Conservation (phyloP, 2,329 filamentous ascomycete species). For the Monosporascus sp. region DNA sequence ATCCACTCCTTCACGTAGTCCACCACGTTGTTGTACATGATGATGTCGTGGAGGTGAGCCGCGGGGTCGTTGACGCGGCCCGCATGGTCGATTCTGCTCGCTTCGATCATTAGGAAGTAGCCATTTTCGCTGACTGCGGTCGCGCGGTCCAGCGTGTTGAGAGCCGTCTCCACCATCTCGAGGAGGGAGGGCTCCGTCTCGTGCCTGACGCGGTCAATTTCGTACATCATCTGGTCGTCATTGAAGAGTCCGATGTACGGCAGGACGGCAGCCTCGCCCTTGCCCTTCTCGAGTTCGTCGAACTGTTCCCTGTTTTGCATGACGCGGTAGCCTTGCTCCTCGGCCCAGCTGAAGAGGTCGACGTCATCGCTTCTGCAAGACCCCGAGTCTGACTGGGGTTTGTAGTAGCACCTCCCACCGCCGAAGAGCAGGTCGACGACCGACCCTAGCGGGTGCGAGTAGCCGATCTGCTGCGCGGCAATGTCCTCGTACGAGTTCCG, state of each 20-base stretch:
- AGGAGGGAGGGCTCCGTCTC: conserved; percentile 31
- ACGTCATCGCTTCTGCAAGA: conserved; percentile 32
- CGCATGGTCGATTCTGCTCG: conserved; percentile 30
- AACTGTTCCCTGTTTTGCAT: conserved; percentile 30
- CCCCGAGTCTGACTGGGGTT: conserved; percentile 28
- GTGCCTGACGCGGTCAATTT: conserved; percentile 29
- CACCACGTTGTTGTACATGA: conserved; percentile 35
- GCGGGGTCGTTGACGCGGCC: conserved; percentile 49
- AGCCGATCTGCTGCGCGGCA: conserved; percentile 33
- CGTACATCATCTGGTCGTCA: conserved; percentile 27
- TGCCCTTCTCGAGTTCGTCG: conserved; percentile 23
- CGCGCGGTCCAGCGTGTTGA: conserved; percentile 29
- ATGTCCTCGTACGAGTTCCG: conserved; percentile 30
- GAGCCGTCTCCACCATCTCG: conserved; percentile 33
- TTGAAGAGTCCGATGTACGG: conserved; percentile 35
- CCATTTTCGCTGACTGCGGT: conserved; percentile 25
- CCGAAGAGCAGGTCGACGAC: conserved; percentile 34
- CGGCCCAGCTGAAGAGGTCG: conserved; percentile 30
- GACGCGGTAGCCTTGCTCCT: conserved; percentile 29
- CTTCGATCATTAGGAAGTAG: conserved; percentile 35
- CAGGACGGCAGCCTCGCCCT: conserved; percentile 20
- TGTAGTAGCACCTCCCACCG: conserved; percentile 36
- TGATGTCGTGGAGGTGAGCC: conserved; percentile 41
- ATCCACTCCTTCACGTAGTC: conserved; percentile 31
- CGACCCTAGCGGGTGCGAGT: conserved; percentile 31